phyloP scores from a whole-genome alignment of 1,139 yeast genomes.

The Kurtzmaniella quercitrusa region DNA sequence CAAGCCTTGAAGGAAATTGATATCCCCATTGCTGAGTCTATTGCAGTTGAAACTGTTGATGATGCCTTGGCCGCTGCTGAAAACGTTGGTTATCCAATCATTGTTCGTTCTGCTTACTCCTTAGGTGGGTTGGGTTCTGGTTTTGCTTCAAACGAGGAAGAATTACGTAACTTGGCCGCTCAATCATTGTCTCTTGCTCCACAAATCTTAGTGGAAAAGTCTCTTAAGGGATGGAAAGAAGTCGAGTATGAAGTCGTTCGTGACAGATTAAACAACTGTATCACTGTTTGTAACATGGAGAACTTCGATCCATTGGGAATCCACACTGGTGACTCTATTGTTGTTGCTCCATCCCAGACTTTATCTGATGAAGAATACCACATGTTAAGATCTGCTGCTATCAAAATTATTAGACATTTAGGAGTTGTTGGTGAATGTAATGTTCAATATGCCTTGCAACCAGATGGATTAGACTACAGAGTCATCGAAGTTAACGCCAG shows the following conservation, averaged over 20 bases:
- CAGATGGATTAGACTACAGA: slow-evolving; percentile 91
- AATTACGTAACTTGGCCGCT: slow-evolving; percentile 80
- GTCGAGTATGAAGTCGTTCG: slow-evolving; percentile 98
- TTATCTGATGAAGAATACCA: slow-evolving; percentile 95
- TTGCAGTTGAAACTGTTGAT: slow-evolving; percentile 90
- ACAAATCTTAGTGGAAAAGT: slow-evolving; percentile 93
- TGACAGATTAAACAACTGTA: slow-evolving; percentile 94
- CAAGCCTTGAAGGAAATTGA: slow-evolving; percentile 90
- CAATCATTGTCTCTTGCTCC: slow-evolving; percentile 89
- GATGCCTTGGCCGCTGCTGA: slow-evolving; percentile 89
- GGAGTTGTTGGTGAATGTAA: slow-evolving; percentile 99
- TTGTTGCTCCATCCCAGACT: slow-evolving; percentile 98
- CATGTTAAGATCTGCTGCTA: slow-evolving; percentile 96
- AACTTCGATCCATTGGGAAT: slow-evolving; percentile 97
- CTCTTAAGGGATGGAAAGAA: slow-evolving; percentile 98
- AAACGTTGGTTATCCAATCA: slow-evolving; percentile 87
- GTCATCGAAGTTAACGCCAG: slow-evolving; percentile 98
- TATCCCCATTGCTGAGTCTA: slow-evolving; percentile 93
- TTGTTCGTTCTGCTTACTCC: slow-evolving; percentile 96
- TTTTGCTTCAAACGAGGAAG: slow-evolving; percentile 79
- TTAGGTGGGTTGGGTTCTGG: slow-evolving; percentile 99
- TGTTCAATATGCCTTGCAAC: slow-evolving; percentile 94
- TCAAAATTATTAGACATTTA: slow-evolving; percentile 92
- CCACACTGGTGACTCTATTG: slow-evolving; percentile 98
- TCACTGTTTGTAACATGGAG: slow-evolving; percentile 99